Base-by-base conservation (phyloP, 208 protist species). In the Crithidia brevicula region DNA sequence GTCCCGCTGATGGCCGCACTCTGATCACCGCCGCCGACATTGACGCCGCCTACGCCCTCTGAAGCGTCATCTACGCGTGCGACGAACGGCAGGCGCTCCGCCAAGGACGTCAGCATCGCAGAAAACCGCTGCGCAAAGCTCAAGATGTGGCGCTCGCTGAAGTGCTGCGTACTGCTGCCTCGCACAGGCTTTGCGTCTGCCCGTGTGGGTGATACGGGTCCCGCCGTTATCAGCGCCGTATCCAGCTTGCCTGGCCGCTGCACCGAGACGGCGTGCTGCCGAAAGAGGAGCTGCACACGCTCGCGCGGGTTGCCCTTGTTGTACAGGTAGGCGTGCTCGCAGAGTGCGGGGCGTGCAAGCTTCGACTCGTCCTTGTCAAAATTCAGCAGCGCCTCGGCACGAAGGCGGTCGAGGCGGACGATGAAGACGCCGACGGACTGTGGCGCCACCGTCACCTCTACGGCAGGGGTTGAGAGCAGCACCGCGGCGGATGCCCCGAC, bases 251-350 rank as follows among this genome's bases (percentile, higher is more conserved):
- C 25, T 9, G 9, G 16, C 46, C 69, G 69, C 43, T 50, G 54
- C 18, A 51, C 60, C 8, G 47, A 47, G 25, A 75, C 51, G 5
- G 69, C 53, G 22, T 64, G n/a, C 59, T 86, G 79, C n/a, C 64
- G 81, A 31, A 75, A 75, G 31, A 75, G 61, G 5, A 75, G 69
- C 54, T 64, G 70, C 33, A 90, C 75, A 9, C 86, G 83, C 74
- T 96, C 91, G 36, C 66, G 80, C 20, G 88, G 88, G 67, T 96
- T 93, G 28, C 59, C 58, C 22, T 67, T 82, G 54, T 92, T 92
- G 25, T 92, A 73, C 8, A 96, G 60, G 45, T 83, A 78, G 8
- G 79, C 86, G 62, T 94, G 82, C 61, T 96, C 91, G 64, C 70
- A 84, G 25, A 94, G 57, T 11, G 75, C 42, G 16, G 78, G 77